Percentiles rank a stretch among this genome's conserved stretches.
phyloP scores from a whole-genome alignment of 768 basidiomycete genomes.

The Naematelia aurantialba region DNA sequence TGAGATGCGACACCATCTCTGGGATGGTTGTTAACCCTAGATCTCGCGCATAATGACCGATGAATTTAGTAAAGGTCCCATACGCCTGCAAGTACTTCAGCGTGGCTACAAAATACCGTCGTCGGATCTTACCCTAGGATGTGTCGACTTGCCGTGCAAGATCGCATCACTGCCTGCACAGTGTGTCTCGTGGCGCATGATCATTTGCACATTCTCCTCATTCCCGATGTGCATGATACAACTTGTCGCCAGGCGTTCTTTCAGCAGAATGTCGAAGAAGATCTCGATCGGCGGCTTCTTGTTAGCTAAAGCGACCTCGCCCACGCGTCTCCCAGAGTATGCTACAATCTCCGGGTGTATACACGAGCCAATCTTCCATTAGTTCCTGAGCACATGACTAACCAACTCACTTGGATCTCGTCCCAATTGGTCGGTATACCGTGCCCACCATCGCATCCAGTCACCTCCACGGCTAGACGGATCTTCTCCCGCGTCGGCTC shows the following conservation, averaged over 20 bases:
- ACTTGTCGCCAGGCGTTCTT: conserved; percentile 41
- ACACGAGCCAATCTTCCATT: conserved; percentile 26
- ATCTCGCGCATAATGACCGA: conserved; percentile 43
- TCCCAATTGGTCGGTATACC: conserved; percentile 44
- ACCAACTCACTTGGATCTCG: conserved; percentile 38
- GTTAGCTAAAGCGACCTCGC: conserved; percentile 17
- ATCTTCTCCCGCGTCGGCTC: conserved; percentile 33
- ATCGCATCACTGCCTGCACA: conserved; percentile 46
- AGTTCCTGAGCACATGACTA: too few species aligned
- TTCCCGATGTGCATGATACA: conserved; percentile 46
- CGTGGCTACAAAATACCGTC: neutral
- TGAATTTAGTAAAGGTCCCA: conserved; percentile 40
- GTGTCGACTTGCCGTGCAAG: conserved; percentile 31
- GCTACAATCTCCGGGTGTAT: conserved; percentile 21
- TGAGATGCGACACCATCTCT: conserved; percentile 43
- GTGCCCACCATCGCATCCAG: conserved; percentile 47
- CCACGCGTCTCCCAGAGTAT: conserved; percentile 25
- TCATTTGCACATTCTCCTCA: conserved; percentile 45
- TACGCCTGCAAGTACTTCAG: conserved; percentile 24
- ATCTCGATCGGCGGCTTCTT: conserved; percentile 24
- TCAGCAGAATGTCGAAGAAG: conserved; percentile 39
- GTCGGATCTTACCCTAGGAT: conserved; percentile 31
- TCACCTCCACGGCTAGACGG: conserved; percentile 34
- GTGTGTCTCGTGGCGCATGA: conserved; percentile 43
- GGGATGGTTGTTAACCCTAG: conserved; percentile 25